phyloP scores from a whole-genome alignment of 345 rosid genomes.

The Sonneratia caseolaris region DNA sequence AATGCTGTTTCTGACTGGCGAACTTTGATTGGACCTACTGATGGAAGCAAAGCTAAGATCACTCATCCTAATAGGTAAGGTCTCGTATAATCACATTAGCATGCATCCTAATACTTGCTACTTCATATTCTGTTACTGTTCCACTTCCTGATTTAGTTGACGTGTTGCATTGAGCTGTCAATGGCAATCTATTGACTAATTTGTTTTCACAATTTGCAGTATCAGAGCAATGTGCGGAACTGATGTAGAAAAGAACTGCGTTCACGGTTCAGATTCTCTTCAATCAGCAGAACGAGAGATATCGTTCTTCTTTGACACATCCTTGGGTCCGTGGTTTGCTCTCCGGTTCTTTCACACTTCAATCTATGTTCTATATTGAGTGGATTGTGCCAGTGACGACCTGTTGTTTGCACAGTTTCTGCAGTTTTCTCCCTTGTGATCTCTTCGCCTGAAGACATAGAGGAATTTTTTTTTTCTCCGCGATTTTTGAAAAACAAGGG shows the following conservation, averaged over 20 bases:
- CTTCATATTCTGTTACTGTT: not conserved
- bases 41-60: conserved; percentile 55
- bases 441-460: too few species aligned
- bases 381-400: too few species aligned
- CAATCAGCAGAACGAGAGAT: conserved; percentile 71
- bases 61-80: conserved; percentile 64
- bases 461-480: too few species aligned
- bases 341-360: not conserved
- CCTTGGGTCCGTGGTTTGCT: conserved; percentile 30
- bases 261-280: conserved; percentile 78
- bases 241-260: conserved; percentile 58
- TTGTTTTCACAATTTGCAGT: conserved; percentile 23
- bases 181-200: not conserved
- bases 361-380: too few species aligned
- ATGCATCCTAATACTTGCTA: not conserved
- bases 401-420: too few species aligned
- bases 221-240: conserved; percentile 72
- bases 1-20: conserved; percentile 84
- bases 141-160: not conserved
- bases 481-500: too few species aligned
- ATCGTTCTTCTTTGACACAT: conserved; percentile 50
- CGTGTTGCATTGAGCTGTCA: not conserved
- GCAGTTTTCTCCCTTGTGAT: too few species aligned
- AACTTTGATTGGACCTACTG: conserved; percentile 71
- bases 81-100: not conserved